phyloP scores from a whole-genome alignment of 495 filamentous ascomycete genomes.

The Tirmania nivea region DNA sequence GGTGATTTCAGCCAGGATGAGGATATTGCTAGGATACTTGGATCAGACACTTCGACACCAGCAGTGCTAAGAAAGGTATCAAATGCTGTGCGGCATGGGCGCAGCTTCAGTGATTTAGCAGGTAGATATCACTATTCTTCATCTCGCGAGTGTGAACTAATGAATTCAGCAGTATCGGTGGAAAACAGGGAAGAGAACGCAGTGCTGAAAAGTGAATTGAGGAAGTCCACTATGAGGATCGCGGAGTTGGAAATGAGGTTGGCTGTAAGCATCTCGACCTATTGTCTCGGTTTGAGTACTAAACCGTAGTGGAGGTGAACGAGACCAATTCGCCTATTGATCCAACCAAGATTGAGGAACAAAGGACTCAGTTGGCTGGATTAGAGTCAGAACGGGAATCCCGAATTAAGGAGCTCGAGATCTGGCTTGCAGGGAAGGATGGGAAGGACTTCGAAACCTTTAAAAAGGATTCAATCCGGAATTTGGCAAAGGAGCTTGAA shows the following conservation, averaged over 20 bases:
- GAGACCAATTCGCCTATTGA: slow-evolving; percentile 66
- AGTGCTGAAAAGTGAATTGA: slow-evolving; percentile 53
- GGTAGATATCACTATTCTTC: slow-evolving; percentile 25
- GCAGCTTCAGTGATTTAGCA: slow-evolving; percentile 52
- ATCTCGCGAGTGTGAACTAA: slow-evolving; percentile 38
- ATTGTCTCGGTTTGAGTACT: background rate
- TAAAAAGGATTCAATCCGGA: slow-evolving; percentile 43
- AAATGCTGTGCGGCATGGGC: slow-evolving; percentile 79
- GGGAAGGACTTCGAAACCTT: background rate
- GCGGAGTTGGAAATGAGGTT: slow-evolving; percentile 59
- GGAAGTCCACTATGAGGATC: slow-evolving; percentile 57
- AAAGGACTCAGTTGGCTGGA: slow-evolving; percentile 88
- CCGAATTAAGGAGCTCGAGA: slow-evolving; percentile 74
- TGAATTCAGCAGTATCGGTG: slow-evolving; percentile 47
- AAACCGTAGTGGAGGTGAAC: slow-evolving; percentile 27
- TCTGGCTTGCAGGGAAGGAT: slow-evolving; percentile 34
- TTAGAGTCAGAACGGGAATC: slow-evolving; percentile 89
- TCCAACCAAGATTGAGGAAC: slow-evolving; percentile 59
- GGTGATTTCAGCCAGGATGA: slow-evolving; percentile 79
- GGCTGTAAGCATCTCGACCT: slow-evolving; percentile 24
- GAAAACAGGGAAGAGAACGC: slow-evolving; percentile 41
- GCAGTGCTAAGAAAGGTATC: slow-evolving; percentile 75
- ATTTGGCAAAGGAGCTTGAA: slow-evolving; percentile 73
- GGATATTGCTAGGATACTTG: slow-evolving; percentile 63
- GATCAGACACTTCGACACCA: slow-evolving; percentile 40